These are phyloP conservation scores for Alternaria brassicae DNA, from an alignment of 2,329 filamentous ascomycete genomes.

Conservation along the genomic window DNA sequence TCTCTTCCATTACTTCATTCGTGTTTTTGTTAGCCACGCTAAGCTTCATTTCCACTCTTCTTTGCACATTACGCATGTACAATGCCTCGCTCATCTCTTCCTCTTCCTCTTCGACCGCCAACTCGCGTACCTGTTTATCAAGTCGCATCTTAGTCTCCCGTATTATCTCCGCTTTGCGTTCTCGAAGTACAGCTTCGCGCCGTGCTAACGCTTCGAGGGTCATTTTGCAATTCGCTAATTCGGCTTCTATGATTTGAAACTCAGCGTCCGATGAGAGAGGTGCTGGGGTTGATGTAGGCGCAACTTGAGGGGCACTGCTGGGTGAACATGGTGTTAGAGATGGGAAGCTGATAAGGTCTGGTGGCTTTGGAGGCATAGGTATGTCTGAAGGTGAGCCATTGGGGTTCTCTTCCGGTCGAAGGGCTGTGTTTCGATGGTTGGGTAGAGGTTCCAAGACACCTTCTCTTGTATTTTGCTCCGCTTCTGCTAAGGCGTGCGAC, in stretches of 20 bases:
- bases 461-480: not conserved
- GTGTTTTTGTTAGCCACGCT: not conserved
- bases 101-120: not conserved
- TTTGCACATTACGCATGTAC: not conserved
- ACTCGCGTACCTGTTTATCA: not conserved
- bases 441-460: not conserved
- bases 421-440: not conserved
- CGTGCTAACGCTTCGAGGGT: constrained; percentile 4
- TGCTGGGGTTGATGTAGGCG: not conserved
- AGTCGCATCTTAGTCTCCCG: not conserved
- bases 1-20: not conserved
- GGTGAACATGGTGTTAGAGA: not conserved
- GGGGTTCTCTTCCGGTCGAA: not conserved
- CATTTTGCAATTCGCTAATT: not conserved
- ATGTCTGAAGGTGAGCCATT: not conserved
- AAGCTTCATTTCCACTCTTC: not conserved
- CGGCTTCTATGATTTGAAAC: not conserved
- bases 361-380: not conserved
- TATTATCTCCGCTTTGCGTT: not conserved
- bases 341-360: not conserved
- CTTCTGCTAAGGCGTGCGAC: not conserved
- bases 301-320: not conserved
- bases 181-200: not conserved
- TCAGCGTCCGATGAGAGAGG: not conserved
- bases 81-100: not conserved